A percentile compares a stretch with the other conserved stretches of the same genome.
Conservation (phyloP, 345 rosid genomes). For the Linum usitatissimum region DNA sequence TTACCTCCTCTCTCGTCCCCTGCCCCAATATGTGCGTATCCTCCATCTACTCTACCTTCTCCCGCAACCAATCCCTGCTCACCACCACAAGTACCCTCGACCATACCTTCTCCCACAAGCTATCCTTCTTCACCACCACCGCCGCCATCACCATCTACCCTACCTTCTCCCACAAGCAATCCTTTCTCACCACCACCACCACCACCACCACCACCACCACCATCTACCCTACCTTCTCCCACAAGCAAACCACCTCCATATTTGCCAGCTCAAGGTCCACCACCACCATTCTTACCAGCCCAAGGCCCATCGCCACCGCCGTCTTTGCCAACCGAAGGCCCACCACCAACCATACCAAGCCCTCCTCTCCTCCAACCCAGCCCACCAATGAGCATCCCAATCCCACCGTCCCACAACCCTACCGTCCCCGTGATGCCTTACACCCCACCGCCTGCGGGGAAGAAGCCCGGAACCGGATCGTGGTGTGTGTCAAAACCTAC, state of each 20-base stretch:
- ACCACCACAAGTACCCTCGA: not conserved
- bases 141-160: not conserved
- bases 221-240: conserved; percentile 21
- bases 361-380: not conserved
- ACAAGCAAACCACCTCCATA: conserved; percentile 10
- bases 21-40: not conserved
- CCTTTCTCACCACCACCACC: not conserved
- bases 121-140: not conserved
- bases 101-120: not conserved
- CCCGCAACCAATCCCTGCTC: not conserved
- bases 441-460: conserved; percentile 6
- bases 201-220: not conserved
- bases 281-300: not conserved
- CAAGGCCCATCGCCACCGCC: conserved; percentile 7
- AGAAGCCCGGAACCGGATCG: conserved; percentile 5
- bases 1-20: not conserved
- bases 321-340: not conserved
- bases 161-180: not conserved
- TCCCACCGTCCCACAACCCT: conserved; percentile 11
- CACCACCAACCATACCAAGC: conserved; percentile 3
- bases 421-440: not conserved
- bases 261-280: too few species aligned
- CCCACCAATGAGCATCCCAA: conserved; percentile 7
- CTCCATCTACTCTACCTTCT: not conserved
- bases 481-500: conserved; percentile 46